Conservation (phyloP, 805 yeast genomes). For the Metschnikowia santaceciliae region DNA sequence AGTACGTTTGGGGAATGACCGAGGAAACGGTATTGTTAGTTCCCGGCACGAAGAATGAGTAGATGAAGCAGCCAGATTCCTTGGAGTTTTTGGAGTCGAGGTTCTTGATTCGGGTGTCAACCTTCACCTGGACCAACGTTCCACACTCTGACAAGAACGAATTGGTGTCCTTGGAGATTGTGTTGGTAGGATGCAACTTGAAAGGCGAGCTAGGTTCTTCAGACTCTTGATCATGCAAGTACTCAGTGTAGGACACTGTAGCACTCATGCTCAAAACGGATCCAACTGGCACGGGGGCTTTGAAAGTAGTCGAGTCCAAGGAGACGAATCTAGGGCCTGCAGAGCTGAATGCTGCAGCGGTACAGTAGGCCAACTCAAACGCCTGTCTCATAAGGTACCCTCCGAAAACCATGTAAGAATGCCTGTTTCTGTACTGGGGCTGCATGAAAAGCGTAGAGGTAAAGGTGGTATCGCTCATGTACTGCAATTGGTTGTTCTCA, state of each 20-base stretch:
- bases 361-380: slow-evolving; percentile 89
- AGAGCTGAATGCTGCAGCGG: slow-evolving; percentile 83
- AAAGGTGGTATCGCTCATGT: slow-evolving; percentile 69
- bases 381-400: slow-evolving; percentile 91
- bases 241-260: slow-evolving; percentile 81
- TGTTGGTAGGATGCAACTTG: slow-evolving; percentile 56
- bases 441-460: slow-evolving; percentile 86
- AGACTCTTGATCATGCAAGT: slow-evolving; percentile 44
- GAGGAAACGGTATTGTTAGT: slow-evolving; percentile 50
- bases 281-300: slow-evolving; percentile 95
- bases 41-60: slow-evolving; percentile 80
- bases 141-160: slow-evolving; percentile 75
- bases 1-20: slow-evolving; percentile 82
- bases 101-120: slow-evolving; percentile 72
- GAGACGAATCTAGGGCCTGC: slow-evolving; percentile 87
- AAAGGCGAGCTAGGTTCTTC: slow-evolving; percentile 33
- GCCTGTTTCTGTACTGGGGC: slow-evolving; percentile 94
- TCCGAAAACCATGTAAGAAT: slow-evolving; percentile 92
- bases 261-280: slow-evolving; percentile 82
- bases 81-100: slow-evolving; percentile 57
- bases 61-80: slow-evolving; percentile 83
- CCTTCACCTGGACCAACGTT: slow-evolving; percentile 84
- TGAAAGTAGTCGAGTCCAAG: slow-evolving; percentile 85
- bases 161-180: slow-evolving; percentile 44
- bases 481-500: slow-evolving; percentile 39